Conservation (phyloP, 176 grass and related monocot genomes). For the Oryza nivara region DNA sequence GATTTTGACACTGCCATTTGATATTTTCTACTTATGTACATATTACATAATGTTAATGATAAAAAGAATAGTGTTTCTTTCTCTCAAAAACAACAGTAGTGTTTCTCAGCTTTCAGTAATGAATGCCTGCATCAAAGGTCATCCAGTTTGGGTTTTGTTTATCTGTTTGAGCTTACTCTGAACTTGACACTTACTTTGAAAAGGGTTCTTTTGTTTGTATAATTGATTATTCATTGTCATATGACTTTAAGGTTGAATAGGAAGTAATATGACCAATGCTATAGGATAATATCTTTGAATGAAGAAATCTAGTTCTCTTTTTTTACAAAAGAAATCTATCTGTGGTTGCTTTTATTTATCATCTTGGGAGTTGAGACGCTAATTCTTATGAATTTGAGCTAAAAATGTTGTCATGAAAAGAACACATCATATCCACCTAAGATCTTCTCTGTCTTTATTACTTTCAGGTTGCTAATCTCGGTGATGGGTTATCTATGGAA, state of each 20-base stretch:
- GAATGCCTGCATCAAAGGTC: background rate
- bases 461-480: conserved; percentile 78
- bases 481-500: conserved; percentile 95
- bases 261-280: conserved; percentile 18
- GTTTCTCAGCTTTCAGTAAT: conserved; percentile 11
- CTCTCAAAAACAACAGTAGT: background rate
- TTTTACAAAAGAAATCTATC: background rate
- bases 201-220: background rate
- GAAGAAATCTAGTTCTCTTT: background rate
- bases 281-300: conserved; percentile 27
- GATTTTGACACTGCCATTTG: background rate
- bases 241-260: conserved; percentile 12
- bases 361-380: background rate
- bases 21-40: background rate
- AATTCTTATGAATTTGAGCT: background rate
- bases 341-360: background rate
- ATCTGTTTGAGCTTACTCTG: conserved; percentile 13
- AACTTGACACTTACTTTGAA: background rate
- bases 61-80: background rate
- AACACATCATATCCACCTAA: conserved; percentile 31
- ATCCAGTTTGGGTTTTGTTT: background rate
- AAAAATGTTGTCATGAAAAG: background rate
- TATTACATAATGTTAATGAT: conserved; percentile 1
- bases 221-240: background rate
- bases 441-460: conserved; percentile 28